Base-by-base conservation (phyloP, 2,329 filamentous ascomycete genomes). In the Fusarium poae region DNA sequence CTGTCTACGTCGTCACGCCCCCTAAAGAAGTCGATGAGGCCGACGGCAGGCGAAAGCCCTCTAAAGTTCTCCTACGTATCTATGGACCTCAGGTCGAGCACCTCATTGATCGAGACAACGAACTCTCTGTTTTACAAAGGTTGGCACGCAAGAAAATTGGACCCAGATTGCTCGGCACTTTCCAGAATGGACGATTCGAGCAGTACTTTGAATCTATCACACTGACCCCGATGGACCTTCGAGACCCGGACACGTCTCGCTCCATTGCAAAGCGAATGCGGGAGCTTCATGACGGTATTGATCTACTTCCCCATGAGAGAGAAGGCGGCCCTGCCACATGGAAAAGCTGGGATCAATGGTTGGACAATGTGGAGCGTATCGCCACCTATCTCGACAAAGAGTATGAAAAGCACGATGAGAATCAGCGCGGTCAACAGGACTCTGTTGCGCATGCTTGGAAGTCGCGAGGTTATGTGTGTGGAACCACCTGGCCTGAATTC, bases 201-300 rank as follows among this genome's bases (percentile, higher is more conserved):
- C 91, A 99, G 78, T 98, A 90, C 77, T 92, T 97, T 77, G 89
- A 97, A 76, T 94, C 96, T 1, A 88, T 88, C 37, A 90, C 96
- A 1, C 85, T 99, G 42, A 95, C 90, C 0, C 85, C 91, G 0
- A 83, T 87, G 27, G 92, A 97, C 70, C 81, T 99, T 45, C 90
- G 93, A 37, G 88, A 92, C 32, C 88, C 92, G 0, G 92, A 93
- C 50, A 97, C 93, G 0, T 97, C 92, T 34, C 92, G 88, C 75
- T 92, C 97, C 76, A 99, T 99, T 75, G 95, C 96, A 15, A 98
- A 98, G 83, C 92, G 96, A 51, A 97, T 99, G 93, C 88, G 94
- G 67, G 96, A 99, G 79, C 85, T 99, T 35, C 96, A 99, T 74
- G 92, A 97, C 53, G 96, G 96, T 1, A 91, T 99, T 65, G 94